Conservation (phyloP, 2,329 filamentous ascomycete species). For the Fusarium pseudoanthophilum region DNA sequence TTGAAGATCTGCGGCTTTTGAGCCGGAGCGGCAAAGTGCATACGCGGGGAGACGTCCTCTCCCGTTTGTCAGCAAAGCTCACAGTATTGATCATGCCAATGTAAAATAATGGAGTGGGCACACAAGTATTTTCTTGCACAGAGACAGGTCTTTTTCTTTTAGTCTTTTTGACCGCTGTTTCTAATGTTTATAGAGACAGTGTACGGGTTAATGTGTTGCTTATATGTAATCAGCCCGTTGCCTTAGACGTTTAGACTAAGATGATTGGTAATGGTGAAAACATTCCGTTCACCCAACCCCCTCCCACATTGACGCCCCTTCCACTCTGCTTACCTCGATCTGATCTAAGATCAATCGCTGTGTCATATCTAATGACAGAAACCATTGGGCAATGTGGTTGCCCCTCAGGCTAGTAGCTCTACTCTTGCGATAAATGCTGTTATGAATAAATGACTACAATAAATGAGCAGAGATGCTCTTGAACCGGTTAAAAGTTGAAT, state of each 20-base stretch:
- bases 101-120: accelerated
- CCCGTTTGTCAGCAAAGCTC: not conserved
- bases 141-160: not conserved
- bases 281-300: not conserved
- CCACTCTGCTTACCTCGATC: not conserved
- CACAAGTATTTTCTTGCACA: accelerated
- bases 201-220: not conserved
- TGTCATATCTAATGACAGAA: not conserved
- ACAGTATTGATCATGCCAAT: not conserved
- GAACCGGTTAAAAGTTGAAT: too few species aligned
- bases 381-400: too few species aligned
- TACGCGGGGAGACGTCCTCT: not conserved
- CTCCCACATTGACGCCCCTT: not conserved
- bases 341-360: not conserved
- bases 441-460: too few species aligned
- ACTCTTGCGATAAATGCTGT: not conserved
- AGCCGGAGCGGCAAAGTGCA: not conserved
- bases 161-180: not conserved
- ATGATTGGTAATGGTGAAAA: not conserved
- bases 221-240: not conserved
- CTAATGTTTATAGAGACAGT: not conserved
- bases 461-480: too few species aligned
- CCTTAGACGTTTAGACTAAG: accelerated
- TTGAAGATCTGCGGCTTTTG: not conserved
- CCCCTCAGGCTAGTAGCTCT: too few species aligned